A percentile compares a stretch with the other conserved stretches of the same genome.
Evolutionary conservation across 1,139 yeast genomes (phyloP).

Genomic region (Candida buenavistaensis): DNA sequence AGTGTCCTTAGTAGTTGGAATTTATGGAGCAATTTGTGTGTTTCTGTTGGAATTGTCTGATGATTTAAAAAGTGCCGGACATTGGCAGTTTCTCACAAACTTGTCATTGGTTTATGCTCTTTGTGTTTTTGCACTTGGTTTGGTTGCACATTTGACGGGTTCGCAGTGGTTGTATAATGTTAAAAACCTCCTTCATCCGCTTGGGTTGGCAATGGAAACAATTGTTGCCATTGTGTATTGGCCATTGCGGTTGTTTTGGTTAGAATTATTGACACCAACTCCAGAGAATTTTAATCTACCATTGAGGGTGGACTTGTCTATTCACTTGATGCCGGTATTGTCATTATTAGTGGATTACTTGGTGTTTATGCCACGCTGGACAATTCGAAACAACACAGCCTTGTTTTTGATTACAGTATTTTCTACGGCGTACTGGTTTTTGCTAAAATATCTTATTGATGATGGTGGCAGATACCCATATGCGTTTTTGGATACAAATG

Average conservation of each 20-base stretch:
- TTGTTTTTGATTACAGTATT: conserved; percentile 37
- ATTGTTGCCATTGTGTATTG: conserved; percentile 65
- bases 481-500: conserved; percentile 59
- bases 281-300: conserved; percentile 38
- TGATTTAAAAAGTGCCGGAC: conserved; percentile 55
- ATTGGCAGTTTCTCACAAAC: conserved; percentile 68
- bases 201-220: conserved; percentile 56
- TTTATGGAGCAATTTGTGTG: conserved; percentile 27
- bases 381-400: conserved; percentile 37
- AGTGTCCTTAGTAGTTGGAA: conserved; percentile 30
- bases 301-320: conserved; percentile 49
- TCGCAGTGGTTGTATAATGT: conserved; percentile 23
- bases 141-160: conserved; percentile 35
- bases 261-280: conserved; percentile 39
- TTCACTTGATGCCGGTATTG: conserved; percentile 60
- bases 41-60: conserved; percentile 36
- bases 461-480: conserved; percentile 61
- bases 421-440: conserved; percentile 53
- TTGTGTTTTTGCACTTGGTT: conserved; percentile 41
- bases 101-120: conserved; percentile 52
- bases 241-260: conserved; percentile 57
- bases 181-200: conserved; percentile 46
- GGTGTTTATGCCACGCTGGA: conserved; percentile 53
- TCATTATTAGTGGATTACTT: conserved; percentile 55
- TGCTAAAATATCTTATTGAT: conserved; percentile 47